Evolutionary conservation across 108 stramenopile species (phyloP).

Genomic region (Pseudonitzschia multiseries): DNA sequence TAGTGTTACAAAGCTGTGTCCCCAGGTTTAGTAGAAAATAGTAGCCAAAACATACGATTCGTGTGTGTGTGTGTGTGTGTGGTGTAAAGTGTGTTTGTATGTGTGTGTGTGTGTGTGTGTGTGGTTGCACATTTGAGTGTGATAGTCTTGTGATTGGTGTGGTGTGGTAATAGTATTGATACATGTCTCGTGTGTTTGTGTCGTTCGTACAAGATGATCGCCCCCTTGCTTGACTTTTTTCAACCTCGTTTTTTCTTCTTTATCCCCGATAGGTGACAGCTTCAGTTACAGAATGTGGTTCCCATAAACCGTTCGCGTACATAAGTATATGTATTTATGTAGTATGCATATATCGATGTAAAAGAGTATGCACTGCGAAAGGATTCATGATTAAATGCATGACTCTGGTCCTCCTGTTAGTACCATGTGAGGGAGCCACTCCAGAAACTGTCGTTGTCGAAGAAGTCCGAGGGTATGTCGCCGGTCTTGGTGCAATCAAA

Average conservation of each 20-base stretch:
- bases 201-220: constrained; percentile 16
- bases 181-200: constrained; percentile 15
- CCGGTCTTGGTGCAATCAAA: neutral
- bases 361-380: neutral
- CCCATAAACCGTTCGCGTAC: constrained; percentile 2
- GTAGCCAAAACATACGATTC: constrained; percentile 19
- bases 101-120: constrained; percentile 14
- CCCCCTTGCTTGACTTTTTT: constrained; percentile 13
- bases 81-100: too few relatives aligned
- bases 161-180: constrained; percentile 13
- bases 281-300: constrained; percentile 19
- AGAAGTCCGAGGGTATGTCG: constrained; percentile 54
- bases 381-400: constrained; percentile 3
- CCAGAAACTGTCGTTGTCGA: constrained; percentile 91
- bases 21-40: constrained; percentile 7
- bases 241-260: constrained; percentile 12
- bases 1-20: constrained; percentile 13
- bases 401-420: constrained; percentile 41
- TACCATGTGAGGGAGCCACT: constrained; percentile 90
- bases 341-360: constrained; percentile 10
- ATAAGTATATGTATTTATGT: constrained; percentile 9
- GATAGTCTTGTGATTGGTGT: too few relatives aligned
- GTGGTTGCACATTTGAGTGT: neutral
- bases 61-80: constrained; percentile 8
- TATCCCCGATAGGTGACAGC: constrained; percentile 3